These are phyloP conservation scores for Septoria petroselini DNA, from an alignment of 2,329 filamentous ascomycete species.

Conservation along the genomic window DNA sequence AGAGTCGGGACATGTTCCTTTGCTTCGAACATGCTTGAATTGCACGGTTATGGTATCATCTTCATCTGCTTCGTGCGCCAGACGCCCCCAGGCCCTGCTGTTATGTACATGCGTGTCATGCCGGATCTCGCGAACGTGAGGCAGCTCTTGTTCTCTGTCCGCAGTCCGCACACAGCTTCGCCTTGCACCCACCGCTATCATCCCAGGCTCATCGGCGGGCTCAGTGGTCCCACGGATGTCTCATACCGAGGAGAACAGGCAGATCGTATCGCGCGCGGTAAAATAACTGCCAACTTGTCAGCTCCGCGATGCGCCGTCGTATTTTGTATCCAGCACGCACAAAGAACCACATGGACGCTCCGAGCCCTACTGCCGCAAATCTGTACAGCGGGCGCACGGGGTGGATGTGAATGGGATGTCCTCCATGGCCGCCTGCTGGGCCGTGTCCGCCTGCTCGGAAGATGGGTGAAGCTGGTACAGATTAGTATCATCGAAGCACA, in stretches of 20 bases:
- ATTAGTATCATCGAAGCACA: background rate
- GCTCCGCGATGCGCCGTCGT: background rate
- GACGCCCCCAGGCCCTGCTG: slow-evolving; percentile 7
- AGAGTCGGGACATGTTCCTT: no score
- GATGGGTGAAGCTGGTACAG: slow-evolving; percentile 17
- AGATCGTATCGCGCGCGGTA: slow-evolving; percentile 96
- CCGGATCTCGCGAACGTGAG: background rate
- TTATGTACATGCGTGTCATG: slow-evolving; percentile 5
- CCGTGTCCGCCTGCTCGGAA: slow-evolving; percentile 29
- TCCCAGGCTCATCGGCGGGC: background rate
- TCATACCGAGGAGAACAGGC: slow-evolving; percentile 84
- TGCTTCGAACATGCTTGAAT: slow-evolving; percentile 1
- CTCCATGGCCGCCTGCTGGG: slow-evolving; percentile 41
- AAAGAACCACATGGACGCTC: slow-evolving; percentile 99
- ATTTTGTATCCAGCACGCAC: slow-evolving; percentile 47
- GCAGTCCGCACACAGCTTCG: no score
- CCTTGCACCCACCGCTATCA: background rate
- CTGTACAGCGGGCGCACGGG: slow-evolving; percentile 70
- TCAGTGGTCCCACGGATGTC: slow-evolving; percentile 95
- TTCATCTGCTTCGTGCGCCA: slow-evolving; percentile 8
- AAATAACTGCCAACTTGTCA: slow-evolving; percentile 63
- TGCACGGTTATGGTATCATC: slow-evolving; percentile 11
- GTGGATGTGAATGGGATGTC: slow-evolving; percentile 57
- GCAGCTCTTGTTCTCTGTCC: no score
- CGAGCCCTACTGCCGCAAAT: slow-evolving; percentile 79